These are phyloP conservation scores for Exophiala aquamarina DNA, from an alignment of 2,329 filamentous ascomycete species.

Conservation along the genomic window DNA sequence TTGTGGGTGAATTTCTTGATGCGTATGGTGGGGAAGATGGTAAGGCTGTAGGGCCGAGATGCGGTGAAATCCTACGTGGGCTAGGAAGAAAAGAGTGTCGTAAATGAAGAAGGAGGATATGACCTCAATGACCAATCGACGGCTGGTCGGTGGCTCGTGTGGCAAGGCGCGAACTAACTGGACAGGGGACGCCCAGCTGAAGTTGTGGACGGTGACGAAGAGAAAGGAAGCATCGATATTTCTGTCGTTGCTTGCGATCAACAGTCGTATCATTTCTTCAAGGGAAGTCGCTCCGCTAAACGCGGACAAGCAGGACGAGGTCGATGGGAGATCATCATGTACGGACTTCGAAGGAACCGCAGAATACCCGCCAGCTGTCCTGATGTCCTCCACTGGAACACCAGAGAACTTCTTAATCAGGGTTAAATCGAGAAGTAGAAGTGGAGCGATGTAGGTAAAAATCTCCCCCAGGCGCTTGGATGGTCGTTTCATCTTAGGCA, in stretches of 20 bases:
- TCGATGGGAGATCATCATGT: slow-evolving; percentile 29
- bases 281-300: no score
- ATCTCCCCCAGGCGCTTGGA: slow-evolving; percentile 24
- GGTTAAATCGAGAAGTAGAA: slow-evolving; percentile 29
- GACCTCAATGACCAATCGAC: no score
- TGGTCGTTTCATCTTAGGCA: slow-evolving; percentile 28
- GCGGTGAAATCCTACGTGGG: slow-evolving; percentile 30
- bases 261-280: no score
- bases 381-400: slow-evolving; percentile 27
- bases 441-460: slow-evolving; percentile 26
- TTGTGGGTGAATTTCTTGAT: slow-evolving; percentile 33
- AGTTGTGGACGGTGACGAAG: no score
- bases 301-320: slow-evolving; percentile 24
- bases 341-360: slow-evolving; percentile 25
- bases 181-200: no score
- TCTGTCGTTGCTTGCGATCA: no score
- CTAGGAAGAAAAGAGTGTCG: slow-evolving; percentile 32
- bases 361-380: slow-evolving; percentile 28
- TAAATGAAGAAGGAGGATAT: no score
- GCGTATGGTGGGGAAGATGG: slow-evolving; percentile 30
- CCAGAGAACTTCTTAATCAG: slow-evolving; percentile 34
- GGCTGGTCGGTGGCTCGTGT: no score
- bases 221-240: no score
- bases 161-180: no score
- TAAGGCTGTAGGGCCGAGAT: slow-evolving; percentile 20